Evolutionary conservation across 148 eudicot genomes (phyloP).

Genomic region (Polygonum aviculare): DNA sequence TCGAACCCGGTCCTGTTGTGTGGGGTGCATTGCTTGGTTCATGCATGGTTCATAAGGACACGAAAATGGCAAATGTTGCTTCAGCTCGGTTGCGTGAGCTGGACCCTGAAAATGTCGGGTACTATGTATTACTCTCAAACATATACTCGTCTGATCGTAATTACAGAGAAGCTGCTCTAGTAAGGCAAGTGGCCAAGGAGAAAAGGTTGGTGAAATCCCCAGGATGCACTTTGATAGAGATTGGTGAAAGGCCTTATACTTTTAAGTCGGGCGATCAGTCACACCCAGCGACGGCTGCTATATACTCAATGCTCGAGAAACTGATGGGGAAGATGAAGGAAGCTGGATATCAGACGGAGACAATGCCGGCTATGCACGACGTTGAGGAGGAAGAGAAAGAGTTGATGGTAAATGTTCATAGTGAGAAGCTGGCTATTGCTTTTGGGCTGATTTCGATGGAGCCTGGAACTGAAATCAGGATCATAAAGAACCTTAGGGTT

Average conservation of each 20-base stretch:
- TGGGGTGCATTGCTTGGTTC: slow-evolving; percentile 27
- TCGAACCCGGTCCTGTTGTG: slow-evolving; percentile 13
- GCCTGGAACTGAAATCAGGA: slow-evolving; percentile 4
- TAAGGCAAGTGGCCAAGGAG: slow-evolving; percentile 51
- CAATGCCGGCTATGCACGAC: slow-evolving; percentile 59
- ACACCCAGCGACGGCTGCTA: slow-evolving; percentile 43
- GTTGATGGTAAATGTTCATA: slow-evolving; percentile 11
- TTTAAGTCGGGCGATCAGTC: slow-evolving; percentile 62
- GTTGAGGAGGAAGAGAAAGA: slow-evolving; percentile 93
- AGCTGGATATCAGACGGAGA: slow-evolving; percentile 66
- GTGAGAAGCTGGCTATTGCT: no score
- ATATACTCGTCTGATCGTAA: slow-evolving; percentile 56
- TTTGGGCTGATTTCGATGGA: no score
- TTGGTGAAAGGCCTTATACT: slow-evolving; percentile 43
- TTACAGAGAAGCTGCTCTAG: slow-evolving; percentile 52
- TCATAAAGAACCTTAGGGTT: slow-evolving; percentile 75
- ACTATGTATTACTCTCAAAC: slow-evolving; percentile 41
- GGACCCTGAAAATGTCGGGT: slow-evolving; percentile 20
- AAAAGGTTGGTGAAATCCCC: slow-evolving; percentile 51
- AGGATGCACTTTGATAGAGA: slow-evolving; percentile 68
- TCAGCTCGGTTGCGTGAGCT: slow-evolving; percentile 17
- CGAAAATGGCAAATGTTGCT: slow-evolving; percentile 17
- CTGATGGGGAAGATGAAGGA: slow-evolving; percentile 70
- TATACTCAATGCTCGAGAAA: slow-evolving; percentile 47
- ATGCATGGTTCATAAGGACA: slow-evolving; percentile 16